Conservation (phyloP, 371 early-diverging fungal genomes). For the Mucor sp. region DNA sequence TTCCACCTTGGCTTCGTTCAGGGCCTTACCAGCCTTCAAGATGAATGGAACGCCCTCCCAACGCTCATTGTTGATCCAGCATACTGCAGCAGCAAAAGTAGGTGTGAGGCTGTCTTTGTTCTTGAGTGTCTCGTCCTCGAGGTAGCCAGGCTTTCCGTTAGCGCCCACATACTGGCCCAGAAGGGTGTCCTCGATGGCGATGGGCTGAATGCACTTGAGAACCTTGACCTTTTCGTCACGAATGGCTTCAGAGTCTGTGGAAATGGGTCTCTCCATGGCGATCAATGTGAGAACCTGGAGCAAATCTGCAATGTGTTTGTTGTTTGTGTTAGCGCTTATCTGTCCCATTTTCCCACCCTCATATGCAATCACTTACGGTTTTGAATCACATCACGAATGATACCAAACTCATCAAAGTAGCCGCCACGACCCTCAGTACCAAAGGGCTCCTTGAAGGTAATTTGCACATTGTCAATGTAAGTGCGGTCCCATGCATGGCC, state of each 20-base stretch:
- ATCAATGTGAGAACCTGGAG: slow-evolving; percentile 91
- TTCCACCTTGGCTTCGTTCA: slow-evolving; percentile 92
- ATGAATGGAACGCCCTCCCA: slow-evolving; percentile 98
- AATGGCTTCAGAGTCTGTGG: slow-evolving; percentile 86
- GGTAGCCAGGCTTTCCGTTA: slow-evolving; percentile 82
- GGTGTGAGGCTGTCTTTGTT: slow-evolving; percentile 79
- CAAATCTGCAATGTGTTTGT: slow-evolving; percentile 64
- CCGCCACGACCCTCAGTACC: slow-evolving; percentile 99
- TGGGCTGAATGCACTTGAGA: slow-evolving; percentile 77
- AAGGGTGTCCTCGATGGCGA: slow-evolving; percentile 76
- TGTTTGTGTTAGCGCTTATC: background rate
- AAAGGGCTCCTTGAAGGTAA: slow-evolving; percentile 97
- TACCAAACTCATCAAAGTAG: slow-evolving; percentile 99
- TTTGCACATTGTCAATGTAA: slow-evolving; percentile 94
- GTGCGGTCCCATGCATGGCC: slow-evolving; percentile 91
- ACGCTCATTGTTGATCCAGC: slow-evolving; percentile 91
- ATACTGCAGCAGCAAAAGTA: slow-evolving; percentile 89
- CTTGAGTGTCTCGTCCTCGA: slow-evolving; percentile 92
- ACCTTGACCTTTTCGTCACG: slow-evolving; percentile 93
- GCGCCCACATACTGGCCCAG: slow-evolving; percentile 91
- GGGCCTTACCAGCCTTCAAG: slow-evolving; percentile 95
- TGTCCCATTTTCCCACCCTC: background rate
- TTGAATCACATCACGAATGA: slow-evolving; percentile 99
- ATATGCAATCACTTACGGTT: slow-evolving; percentile 69
- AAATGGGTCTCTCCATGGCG: slow-evolving; percentile 90